Percentiles rank a stretch among this genome's conserved stretches.
These are phyloP conservation scores for Emmonsiellopsis sp. DNA, from an alignment of 2,329 filamentous ascomycete species.

Conservation along the genomic window DNA sequence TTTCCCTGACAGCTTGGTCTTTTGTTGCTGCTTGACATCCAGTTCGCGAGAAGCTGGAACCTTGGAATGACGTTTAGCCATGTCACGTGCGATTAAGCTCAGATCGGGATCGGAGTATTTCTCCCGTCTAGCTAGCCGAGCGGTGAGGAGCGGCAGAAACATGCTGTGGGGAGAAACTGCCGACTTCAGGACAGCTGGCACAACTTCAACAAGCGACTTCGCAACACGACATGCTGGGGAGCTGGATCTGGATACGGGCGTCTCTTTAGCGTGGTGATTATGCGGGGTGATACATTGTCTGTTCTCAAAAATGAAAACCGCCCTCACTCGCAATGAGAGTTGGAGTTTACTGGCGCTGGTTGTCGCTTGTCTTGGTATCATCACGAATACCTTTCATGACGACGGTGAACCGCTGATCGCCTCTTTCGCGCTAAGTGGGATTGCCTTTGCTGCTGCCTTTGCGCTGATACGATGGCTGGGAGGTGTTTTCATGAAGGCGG, in stretches of 20 bases:
- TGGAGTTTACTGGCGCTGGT: conserved; percentile 54
- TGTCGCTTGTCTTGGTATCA: conserved; percentile 59
- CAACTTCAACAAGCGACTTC: not conserved
- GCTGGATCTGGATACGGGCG: not conserved
- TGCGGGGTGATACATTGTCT: not conserved
- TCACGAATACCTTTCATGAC: conserved; percentile 65
- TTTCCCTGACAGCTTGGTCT: not conserved
- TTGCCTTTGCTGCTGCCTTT: conserved; percentile 74
- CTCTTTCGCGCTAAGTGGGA: conserved; percentile 73
- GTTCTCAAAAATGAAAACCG: conserved; percentile 23
- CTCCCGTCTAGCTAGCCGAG: not conserved
- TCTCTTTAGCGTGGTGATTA: not conserved
- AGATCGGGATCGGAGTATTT: not conserved
- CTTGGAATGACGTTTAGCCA: not conserved
- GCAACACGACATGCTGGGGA: not conserved
- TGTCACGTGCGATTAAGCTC: not conserved
- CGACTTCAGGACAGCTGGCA: not conserved
- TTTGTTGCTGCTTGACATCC: not conserved
- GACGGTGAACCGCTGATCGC: conserved; percentile 85
- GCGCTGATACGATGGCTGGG: conserved; percentile 90
- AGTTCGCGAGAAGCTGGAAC: not conserved
- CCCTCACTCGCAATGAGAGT: conserved; percentile 44
- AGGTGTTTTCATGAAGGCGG: conserved; percentile 75
- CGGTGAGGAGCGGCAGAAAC: not conserved
- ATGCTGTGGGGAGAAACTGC: not conserved